A percentile compares a stretch with the other conserved stretches of the same genome.
Conservation (phyloP, 495 filamentous ascomycete genomes). For the Neurospora intermedia region DNA sequence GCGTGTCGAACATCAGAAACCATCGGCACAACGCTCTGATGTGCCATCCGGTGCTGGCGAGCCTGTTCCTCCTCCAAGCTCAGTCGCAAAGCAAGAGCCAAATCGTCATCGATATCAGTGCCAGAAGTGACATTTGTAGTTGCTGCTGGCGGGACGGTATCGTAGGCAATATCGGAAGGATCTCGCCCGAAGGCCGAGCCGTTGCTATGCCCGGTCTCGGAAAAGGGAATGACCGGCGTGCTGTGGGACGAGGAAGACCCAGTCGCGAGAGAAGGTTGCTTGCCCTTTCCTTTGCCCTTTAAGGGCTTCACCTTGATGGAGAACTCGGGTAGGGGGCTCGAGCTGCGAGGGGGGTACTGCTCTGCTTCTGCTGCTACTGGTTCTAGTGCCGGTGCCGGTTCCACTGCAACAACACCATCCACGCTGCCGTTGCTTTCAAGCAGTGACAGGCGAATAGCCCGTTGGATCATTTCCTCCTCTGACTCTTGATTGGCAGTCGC, state of each 20-base stretch:
- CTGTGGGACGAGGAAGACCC: constrained; percentile 24
- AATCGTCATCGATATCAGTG: constrained; percentile 48
- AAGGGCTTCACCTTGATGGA: constrained; percentile 42
- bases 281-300: constrained; percentile 20
- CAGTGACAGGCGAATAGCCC: constrained; percentile 70
- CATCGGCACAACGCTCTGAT: background rate
- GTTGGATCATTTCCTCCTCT: constrained; percentile 59
- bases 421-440: constrained; percentile 36
- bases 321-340: constrained; percentile 21
- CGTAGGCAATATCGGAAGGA: constrained; percentile 7
- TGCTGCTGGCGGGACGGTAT: constrained; percentile 9
- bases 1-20: constrained; percentile 12
- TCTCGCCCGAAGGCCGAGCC: background rate
- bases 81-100: constrained; percentile 74
- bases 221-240: constrained; percentile 16
- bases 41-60: constrained; percentile 11
- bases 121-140: constrained; percentile 4
- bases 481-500: constrained; percentile 29
- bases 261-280: constrained; percentile 25
- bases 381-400: background rate
- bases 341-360: constrained; percentile 16
- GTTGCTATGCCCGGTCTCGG: background rate
- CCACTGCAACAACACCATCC: constrained; percentile 22
- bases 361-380: constrained; percentile 7
- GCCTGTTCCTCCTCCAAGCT: constrained; percentile 72